These are phyloP conservation scores for Lactifluus rugatus DNA, from an alignment of 768 basidiomycete species.

Conservation along the genomic window DNA sequence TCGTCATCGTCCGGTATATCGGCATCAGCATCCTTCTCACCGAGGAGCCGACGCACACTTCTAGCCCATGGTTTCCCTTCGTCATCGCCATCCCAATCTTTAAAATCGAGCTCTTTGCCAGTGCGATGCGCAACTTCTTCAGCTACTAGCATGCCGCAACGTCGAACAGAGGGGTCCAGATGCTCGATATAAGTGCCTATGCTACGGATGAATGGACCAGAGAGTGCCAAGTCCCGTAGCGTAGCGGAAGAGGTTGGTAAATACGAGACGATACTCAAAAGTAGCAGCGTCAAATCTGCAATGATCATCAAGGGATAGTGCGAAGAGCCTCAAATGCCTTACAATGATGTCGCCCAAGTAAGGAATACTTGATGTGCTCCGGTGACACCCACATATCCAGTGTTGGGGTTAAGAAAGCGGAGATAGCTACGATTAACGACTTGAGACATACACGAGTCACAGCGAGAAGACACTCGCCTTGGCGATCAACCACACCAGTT, in stretches of 20 bases:
- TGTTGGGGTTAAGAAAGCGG: conserved; percentile 37
- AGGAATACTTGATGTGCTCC: conserved; percentile 72
- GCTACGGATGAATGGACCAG: conserved; percentile 53
- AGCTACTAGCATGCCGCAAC: conserved; percentile 88
- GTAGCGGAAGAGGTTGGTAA: conserved; percentile 42
- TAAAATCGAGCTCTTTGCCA: conserved; percentile 66
- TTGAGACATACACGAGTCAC: not conserved
- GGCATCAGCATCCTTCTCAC: conserved; percentile 43
- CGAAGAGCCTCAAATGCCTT: conserved; percentile 25
- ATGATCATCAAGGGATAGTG: not conserved
- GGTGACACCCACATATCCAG: conserved; percentile 64
- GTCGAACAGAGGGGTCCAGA: conserved; percentile 62
- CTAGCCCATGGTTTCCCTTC: conserved; percentile 57
- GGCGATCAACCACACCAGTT: conserved; percentile 27
- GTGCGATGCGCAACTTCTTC: conserved; percentile 61
- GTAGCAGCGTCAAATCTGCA: conserved; percentile 61
- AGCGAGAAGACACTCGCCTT: conserved; percentile 23
- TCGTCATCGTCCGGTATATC: conserved; percentile 16
- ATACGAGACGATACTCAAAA: conserved; percentile 56
- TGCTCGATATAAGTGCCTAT: conserved; percentile 73
- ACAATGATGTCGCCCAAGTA: conserved; percentile 70
- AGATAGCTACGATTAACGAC: conserved; percentile 31
- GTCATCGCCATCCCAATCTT: conserved; percentile 72
- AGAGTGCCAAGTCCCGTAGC: conserved; percentile 39
- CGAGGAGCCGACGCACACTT: conserved; percentile 44